phyloP scores from a whole-genome alignment of 1,284 basidiomycete species.

The Cutaneotrichosporon spelunceum region DNA sequence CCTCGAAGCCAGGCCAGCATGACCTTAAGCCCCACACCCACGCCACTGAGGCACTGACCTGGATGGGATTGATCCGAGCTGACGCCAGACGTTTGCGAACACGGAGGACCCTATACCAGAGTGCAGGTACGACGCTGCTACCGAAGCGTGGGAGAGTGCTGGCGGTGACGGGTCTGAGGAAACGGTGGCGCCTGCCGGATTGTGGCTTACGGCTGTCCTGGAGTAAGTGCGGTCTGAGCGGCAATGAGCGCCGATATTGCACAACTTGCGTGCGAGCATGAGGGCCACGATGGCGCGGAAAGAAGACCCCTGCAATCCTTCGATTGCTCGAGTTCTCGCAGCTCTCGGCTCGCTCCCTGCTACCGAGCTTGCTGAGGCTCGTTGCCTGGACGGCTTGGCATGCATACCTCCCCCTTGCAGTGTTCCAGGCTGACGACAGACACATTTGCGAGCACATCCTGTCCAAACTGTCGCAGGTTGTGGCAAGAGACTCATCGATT shows the following conservation, averaged over 20 bases:
- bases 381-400: not conserved
- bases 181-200: conserved; percentile 68
- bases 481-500: conserved; percentile 73
- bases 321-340: not conserved
- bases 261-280: not conserved
- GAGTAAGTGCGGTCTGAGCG: conserved; percentile 62
- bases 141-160: conserved; percentile 30
- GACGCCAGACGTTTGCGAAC: conserved; percentile 40
- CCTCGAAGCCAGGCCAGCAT: not conserved
- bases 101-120: conserved; percentile 4
- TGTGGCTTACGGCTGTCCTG: conserved; percentile 87
- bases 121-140: not conserved
- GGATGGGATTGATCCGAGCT: not conserved
- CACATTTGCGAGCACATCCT: conserved; percentile 62
- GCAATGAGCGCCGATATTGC: not conserved
- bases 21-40: not conserved
- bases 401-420: not conserved
- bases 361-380: not conserved
- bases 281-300: not conserved
- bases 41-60: not conserved
- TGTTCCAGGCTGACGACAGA: conserved; percentile 52
- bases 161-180: conserved; percentile 44
- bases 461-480: conserved; percentile 74
- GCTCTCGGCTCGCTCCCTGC: not conserved
- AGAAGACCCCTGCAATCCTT: not conserved